A percentile compares a stretch with the other conserved stretches of the same genome.
phyloP scores from a whole-genome alignment of 176 grass and related monocot species.

The Dendrocalamus sinicus region DNA sequence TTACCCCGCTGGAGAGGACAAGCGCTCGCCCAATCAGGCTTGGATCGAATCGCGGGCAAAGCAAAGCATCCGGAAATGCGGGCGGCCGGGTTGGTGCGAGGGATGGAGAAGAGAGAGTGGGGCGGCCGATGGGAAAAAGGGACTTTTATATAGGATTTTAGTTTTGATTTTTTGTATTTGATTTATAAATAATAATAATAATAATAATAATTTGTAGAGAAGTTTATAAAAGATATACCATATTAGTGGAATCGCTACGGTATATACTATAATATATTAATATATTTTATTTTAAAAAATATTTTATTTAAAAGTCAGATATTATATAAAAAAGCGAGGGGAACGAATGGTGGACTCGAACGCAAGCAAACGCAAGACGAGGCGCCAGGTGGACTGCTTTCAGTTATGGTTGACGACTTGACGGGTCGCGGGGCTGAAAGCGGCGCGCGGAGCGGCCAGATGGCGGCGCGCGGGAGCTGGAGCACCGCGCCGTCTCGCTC shows the following conservation, averaged over 20 bases:
- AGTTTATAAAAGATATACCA: too few relatives aligned
- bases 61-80: slow-evolving; percentile 15
- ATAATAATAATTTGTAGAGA: too few relatives aligned
- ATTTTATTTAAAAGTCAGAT: too few relatives aligned
- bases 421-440: not conserved
- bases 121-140: not conserved
- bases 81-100: too few relatives aligned
- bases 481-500: not conserved
- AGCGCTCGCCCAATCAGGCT: not conserved
- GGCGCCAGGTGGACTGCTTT: slow-evolving; percentile 36
- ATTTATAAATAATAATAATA: too few relatives aligned
- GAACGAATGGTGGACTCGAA: slow-evolving; percentile 25
- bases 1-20: not conserved
- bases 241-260: too few relatives aligned
- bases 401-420: slow-evolving; percentile 28
- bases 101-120: not conserved
- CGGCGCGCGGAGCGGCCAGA: not conserved
- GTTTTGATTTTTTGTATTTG: too few relatives aligned
- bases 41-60: slow-evolving; percentile 25
- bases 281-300: too few relatives aligned
- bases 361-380: slow-evolving; percentile 21
- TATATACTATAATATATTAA: too few relatives aligned
- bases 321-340: not conserved
- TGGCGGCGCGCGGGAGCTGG: slow-evolving; percentile 13
- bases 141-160: too few relatives aligned